phyloP scores from a whole-genome alignment of 2,329 filamentous ascomycete species.

The Torrubiella hemipterigena region DNA sequence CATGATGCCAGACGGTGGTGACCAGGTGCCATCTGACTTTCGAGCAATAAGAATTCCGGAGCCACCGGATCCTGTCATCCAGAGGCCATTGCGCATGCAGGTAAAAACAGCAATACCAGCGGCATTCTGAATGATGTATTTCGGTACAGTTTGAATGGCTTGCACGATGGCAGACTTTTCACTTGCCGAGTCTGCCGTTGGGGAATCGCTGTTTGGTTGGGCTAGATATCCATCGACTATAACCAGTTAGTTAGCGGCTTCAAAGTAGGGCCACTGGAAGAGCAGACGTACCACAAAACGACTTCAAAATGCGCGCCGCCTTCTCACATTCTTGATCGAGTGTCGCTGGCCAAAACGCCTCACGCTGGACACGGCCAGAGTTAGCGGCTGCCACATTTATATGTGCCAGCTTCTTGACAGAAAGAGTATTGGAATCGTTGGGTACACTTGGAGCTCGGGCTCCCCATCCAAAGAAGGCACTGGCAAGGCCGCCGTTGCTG shows the following conservation, averaged over 20 bases:
- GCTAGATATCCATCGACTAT: constrained; percentile 45
- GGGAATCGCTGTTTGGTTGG: constrained; percentile 24
- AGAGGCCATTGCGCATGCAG: constrained; percentile 86
- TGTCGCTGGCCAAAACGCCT: constrained; percentile 76
- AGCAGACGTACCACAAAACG: constrained; percentile 66
- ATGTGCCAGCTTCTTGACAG: constrained; percentile 15
- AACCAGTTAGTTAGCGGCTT: not conserved
- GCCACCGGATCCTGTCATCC: constrained; percentile 83
- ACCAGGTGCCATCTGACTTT: constrained; percentile 80
- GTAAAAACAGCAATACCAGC: constrained; percentile 90
- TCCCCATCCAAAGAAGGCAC: constrained; percentile 30
- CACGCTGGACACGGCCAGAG: constrained; percentile 25
- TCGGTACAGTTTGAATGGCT: constrained; percentile 69
- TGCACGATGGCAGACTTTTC: constrained; percentile 23
- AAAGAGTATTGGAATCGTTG: constrained; percentile 1
- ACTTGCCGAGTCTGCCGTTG: constrained; percentile 9
- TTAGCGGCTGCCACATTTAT: constrained; percentile 24
- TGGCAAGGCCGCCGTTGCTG: no score
- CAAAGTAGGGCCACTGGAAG: not conserved
- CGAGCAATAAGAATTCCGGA: constrained; percentile 78
- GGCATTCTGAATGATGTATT: constrained; percentile 75
- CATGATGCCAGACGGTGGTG: constrained; percentile 80
- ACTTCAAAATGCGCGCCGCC: constrained; percentile 76
- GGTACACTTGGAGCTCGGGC: constrained; percentile 27
- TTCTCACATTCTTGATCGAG: constrained; percentile 87